Base-by-base conservation (phyloP, 2,329 filamentous ascomycete genomes). In the Westerdykella aurantiaca region DNA sequence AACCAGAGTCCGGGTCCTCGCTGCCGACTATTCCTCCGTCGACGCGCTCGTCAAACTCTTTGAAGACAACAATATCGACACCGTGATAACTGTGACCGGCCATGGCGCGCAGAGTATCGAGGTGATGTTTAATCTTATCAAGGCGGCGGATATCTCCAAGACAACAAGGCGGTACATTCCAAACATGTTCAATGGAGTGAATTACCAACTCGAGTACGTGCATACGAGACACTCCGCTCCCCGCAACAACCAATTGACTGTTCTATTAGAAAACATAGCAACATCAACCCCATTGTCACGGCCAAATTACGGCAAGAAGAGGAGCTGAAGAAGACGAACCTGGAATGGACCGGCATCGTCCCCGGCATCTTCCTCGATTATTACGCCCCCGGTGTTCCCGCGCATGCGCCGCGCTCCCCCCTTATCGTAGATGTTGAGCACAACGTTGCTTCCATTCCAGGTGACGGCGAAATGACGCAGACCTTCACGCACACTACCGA, bases 401-500 rank as follows among this genome's bases (percentile, higher is more conserved):
- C 51, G 7, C 42, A 48, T 18, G 17, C 52, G 40, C 34, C 18
- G 3, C 22, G 29, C 4, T 29, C 22, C 13, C 10, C 41, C 1
- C 38, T 54, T 14, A 31, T 29, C 13, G n/a, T 58, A 25, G 53
- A 58, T 31, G n/a, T 51, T 2, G 14, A 29, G 1, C 17, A 35
- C 16, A 42, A 49, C 18, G 21, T 17, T 2, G 76, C 76, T 1
- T 72, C 69, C 10, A 71, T 78, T 16, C 75, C 76, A 0, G 75
- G 73, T 0, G 62, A 69, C 17, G 77, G 77, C 0, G 61, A 72
- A n/a, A 64, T 59, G 5, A 57, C 58, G 3, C 62, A 74, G 7
- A 57, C 66, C 3, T 72, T 77, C 55, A 79, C 75, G 0, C 72
- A 77, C 50, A 74, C 69, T 1, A 58, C 58, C 4, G 76, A 80